phyloP scores from a whole-genome alignment of 75 land plant genomes.

The Picea glauca region DNA sequence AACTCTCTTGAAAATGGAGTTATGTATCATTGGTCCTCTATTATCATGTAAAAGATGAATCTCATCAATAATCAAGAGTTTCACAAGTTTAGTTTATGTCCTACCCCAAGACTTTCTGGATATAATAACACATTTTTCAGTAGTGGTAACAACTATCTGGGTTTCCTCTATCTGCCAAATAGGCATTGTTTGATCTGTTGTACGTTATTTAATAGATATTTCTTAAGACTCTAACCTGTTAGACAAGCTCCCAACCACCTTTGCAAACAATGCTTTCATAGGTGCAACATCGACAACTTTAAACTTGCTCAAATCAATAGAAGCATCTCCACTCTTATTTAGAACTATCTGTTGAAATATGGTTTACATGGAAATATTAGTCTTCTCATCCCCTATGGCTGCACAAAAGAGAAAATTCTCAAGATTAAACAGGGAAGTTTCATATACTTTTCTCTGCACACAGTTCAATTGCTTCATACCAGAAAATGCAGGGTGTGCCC shows the following conservation, averaged over 20 bases:
- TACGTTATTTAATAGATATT: slow-evolving; percentile 74
- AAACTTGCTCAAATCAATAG: slow-evolving; percentile 48
- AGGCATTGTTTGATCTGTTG: slow-evolving; percentile 85
- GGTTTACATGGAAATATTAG: slow-evolving; percentile 93
- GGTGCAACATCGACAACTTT: slow-evolving; percentile 98
- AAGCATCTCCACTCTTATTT: slow-evolving; percentile 54
- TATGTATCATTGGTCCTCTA: slow-evolving; percentile 89
- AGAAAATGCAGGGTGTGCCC: slow-evolving; percentile 86
- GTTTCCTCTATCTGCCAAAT: slow-evolving; percentile 93
- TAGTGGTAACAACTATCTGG: slow-evolving; percentile 94
- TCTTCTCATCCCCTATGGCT: slow-evolving; percentile 97
- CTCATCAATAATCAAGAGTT: slow-evolving; percentile 90
- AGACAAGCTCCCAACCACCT: slow-evolving; percentile 83
- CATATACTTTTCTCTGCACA: slow-evolving; percentile 89
- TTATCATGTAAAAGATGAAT: slow-evolving; percentile 95
- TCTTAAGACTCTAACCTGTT: slow-evolving; percentile 67
- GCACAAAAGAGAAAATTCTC: slow-evolving; percentile 82
- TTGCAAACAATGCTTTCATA: slow-evolving; percentile 96
- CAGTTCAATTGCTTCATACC: slow-evolving; percentile 88
- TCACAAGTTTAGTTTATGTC: slow-evolving; percentile 88
- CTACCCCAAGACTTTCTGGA: slow-evolving; percentile 94
- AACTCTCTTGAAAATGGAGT: slow-evolving; percentile 89
- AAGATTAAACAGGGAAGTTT: slow-evolving; percentile 70
- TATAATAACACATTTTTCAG: slow-evolving; percentile 98
- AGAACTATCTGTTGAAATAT: slow-evolving; percentile 83